Percentiles rank a stretch among this genome's conserved stretches.
phyloP scores from a whole-genome alignment of 2,329 filamentous ascomycete genomes.

The Dichotomopilus funicola region DNA sequence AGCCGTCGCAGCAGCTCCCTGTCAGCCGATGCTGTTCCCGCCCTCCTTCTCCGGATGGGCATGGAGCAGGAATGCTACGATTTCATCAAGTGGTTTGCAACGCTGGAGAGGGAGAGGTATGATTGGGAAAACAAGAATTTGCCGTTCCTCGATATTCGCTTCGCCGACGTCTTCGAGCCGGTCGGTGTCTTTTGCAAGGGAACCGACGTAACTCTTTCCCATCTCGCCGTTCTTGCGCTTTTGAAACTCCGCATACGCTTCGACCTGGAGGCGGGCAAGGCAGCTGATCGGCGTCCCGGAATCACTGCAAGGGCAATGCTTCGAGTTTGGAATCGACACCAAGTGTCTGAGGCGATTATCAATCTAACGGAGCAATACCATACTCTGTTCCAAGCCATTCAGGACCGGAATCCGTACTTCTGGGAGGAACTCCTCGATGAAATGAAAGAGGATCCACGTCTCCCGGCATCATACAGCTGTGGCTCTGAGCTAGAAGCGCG shows the following conservation, averaged over 20 bases:
- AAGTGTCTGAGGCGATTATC: background rate
- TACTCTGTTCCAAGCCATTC: slow-evolving; percentile 11
- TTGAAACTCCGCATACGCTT: slow-evolving; percentile 19
- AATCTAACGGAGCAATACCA: slow-evolving; percentile 12
- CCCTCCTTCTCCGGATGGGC: slow-evolving; percentile 28
- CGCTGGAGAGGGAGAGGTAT: slow-evolving; percentile 25
- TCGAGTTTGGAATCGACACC: background rate
- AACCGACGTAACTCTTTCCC: slow-evolving; percentile 2
- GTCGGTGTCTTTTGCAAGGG: background rate
- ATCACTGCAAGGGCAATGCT: slow-evolving; percentile 5
- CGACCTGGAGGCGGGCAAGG: slow-evolving; percentile 9
- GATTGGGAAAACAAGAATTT: slow-evolving; percentile 31
- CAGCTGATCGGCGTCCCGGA: slow-evolving; percentile 8
- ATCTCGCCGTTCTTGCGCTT: slow-evolving; percentile 21
- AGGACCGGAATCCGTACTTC: slow-evolving; percentile 18
- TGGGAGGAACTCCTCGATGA: slow-evolving; percentile 16
- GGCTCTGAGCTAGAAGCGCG: slow-evolving; percentile 17
- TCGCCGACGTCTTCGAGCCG: slow-evolving; percentile 37
- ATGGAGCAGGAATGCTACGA: slow-evolving; percentile 36
- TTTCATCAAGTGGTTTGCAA: slow-evolving; percentile 42
- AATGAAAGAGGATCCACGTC: background rate
- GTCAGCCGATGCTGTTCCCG: background rate
- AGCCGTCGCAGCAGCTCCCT: no score
- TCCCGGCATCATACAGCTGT: background rate
- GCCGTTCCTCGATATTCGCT: slow-evolving; percentile 31